Evolutionary conservation across 345 rosid genomes (phyloP), one percentile per base, ranked within the genome.

Genomic region (Lepidium aucheri): DNA sequence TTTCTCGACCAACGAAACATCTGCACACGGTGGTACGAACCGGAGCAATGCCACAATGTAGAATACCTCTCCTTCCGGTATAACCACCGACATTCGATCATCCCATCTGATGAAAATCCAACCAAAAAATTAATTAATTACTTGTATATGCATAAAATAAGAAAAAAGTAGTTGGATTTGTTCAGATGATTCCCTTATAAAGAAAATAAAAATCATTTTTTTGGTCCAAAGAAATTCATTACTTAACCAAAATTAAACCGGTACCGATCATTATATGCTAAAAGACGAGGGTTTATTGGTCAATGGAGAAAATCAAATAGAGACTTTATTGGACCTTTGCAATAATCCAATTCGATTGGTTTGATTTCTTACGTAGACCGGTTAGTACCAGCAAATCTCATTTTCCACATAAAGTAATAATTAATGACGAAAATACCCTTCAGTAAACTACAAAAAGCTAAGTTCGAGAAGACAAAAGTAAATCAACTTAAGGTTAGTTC

Each of bases 11-110:
- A 78, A 34, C 3, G 78, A 69, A 6, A 75, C 78, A 1, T 78
- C 63, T 0, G 80, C 75, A 45, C 49, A 59, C 7, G 85, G 83
- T 11, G 50, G 74, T 47, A 79, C 70, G 54, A 83, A 90, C 43
- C 97, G 79, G 34, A 93, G 94, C 76, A 93, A 73, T 20, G 96
- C 98, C 63, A 90, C 92, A 2, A 90, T 70, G 74, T 93, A 93
- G 82, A 93, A 93, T 13, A 90, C 71, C 28, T 86, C 96, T n/a
- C 89, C 95, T 4, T 76, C 82, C 8, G 98, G 97, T 53, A 85
- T 6, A 36, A 69, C 86, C 61, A 80, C 87, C 0, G 92, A 93
- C 12, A 85, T 84, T 7, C 92, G 82, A 6, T 59, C 56, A 60
- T 88, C 92, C 97, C 96, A 93, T 79, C 96, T 93, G 69, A 45